These are phyloP conservation scores for Xylaria acuta DNA, from an alignment of 495 filamentous ascomycete genomes.

Conservation along the genomic window DNA sequence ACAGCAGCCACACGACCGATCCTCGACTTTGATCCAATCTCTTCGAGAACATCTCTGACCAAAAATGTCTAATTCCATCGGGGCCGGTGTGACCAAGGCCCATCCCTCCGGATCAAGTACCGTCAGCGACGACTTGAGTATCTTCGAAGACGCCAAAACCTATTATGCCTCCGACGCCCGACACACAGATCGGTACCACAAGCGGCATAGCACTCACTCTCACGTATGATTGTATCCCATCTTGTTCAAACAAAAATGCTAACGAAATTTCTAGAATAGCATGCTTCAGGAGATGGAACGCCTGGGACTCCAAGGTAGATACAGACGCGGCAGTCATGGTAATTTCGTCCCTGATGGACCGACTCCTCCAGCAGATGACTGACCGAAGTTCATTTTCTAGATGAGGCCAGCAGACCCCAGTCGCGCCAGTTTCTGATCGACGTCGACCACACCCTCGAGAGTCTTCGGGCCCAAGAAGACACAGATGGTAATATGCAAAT, in stretches of 20 bases:
- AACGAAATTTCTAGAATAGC: constrained; percentile 44
- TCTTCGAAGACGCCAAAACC: constrained; percentile 56
- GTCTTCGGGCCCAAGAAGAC: constrained; percentile 80
- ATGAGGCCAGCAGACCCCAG: constrained; percentile 52
- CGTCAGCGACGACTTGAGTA: constrained; percentile 43
- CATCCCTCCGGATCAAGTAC: constrained; percentile 17
- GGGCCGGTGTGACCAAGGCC: constrained; percentile 22
- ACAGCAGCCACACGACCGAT: not conserved
- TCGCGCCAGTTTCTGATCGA: constrained; percentile 77
- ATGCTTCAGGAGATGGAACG: constrained; percentile 52
- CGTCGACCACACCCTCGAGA: constrained; percentile 75
- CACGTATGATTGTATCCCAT: constrained; percentile 42
- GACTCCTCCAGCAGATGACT: not conserved
- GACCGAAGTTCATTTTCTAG: constrained; percentile 30
- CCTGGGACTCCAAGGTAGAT: constrained; percentile 49
- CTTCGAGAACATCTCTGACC: not conserved
- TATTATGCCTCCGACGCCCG: constrained; percentile 58
- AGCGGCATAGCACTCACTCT: constrained; percentile 54
- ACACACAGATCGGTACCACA: constrained; percentile 49
- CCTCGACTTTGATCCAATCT: not conserved
- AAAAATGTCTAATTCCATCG: constrained; percentile 12
- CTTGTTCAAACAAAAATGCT: constrained; percentile 24
- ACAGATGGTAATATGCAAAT: constrained; percentile 93
- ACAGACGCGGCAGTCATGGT: constrained; percentile 58
- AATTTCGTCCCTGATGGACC: not conserved